Conservation (phyloP, 2,329 filamentous ascomycete species). For the Hypoxylon sp. region DNA sequence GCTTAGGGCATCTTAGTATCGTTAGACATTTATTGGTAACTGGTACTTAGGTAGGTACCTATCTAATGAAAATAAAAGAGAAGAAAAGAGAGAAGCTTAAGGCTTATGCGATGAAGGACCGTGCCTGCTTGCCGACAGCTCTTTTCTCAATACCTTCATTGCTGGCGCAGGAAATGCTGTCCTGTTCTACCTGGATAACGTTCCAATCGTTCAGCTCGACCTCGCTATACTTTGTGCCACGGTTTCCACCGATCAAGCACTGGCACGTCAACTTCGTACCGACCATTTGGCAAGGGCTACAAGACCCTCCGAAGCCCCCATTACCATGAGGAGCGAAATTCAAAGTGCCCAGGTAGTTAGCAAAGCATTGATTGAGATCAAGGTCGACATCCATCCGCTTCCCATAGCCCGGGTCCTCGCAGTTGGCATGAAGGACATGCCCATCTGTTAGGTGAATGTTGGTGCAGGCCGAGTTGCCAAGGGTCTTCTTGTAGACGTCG, state of each 20-base stretch:
- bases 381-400: slow-evolving; percentile 15
- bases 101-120: slow-evolving; percentile 28
- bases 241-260: slow-evolving; percentile 12
- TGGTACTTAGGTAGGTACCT: slow-evolving; percentile 10
- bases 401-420: slow-evolving; percentile 12
- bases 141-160: slow-evolving; percentile 29
- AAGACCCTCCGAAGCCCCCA: slow-evolving; percentile 32
- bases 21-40: background rate
- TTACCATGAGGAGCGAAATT: slow-evolving; percentile 23
- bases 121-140: slow-evolving; percentile 8
- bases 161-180: slow-evolving; percentile 7
- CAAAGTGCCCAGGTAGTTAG: slow-evolving; percentile 38
- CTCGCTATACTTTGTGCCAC: slow-evolving; percentile 22
- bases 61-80: background rate
- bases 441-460: slow-evolving; percentile 28
- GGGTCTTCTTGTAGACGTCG: slow-evolving; percentile 34
- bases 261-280: slow-evolving; percentile 35
- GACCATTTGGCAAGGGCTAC: slow-evolving; percentile 21
- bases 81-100: background rate
- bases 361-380: slow-evolving; percentile 38
- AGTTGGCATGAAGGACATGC: slow-evolving; percentile 29
- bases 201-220: slow-evolving; percentile 34
- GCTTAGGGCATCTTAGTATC: background rate
- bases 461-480: slow-evolving; percentile 31
- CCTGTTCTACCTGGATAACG: slow-evolving; percentile 25